Conservation (phyloP, 2,329 filamentous ascomycete species). For the Aspergillus sp. region DNA sequence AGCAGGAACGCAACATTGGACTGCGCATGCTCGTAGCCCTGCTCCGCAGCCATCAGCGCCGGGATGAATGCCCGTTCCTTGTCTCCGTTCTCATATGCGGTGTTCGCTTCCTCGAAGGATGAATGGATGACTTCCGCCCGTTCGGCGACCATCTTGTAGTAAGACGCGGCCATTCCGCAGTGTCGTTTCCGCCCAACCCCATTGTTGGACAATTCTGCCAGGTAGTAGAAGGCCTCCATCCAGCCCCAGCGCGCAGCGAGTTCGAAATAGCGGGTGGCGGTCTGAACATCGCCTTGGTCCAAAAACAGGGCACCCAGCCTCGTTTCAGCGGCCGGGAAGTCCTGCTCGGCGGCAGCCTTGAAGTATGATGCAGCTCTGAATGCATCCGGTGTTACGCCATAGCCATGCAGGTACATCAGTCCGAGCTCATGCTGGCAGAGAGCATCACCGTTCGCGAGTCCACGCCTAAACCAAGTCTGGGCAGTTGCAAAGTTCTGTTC, state of each 20-base stretch:
- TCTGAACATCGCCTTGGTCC: conserved; percentile 80
- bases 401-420: conserved; percentile 77
- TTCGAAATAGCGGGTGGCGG: conserved; percentile 84
- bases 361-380: conserved; percentile 74
- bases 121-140: conserved; percentile 72
- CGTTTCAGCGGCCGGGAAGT: conserved; percentile 77
- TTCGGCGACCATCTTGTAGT: conserved; percentile 80
- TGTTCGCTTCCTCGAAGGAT: conserved; percentile 79
- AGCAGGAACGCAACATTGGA: conserved; percentile 87
- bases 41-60: conserved; percentile 86
- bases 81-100: conserved; percentile 77
- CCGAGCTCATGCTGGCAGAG: conserved; percentile 84
- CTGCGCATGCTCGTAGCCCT: conserved; percentile 86
- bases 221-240: conserved; percentile 88
- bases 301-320: conserved; percentile 81
- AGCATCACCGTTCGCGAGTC: conserved; percentile 72
- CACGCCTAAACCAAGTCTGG: conserved; percentile 79
- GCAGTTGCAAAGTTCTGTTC: conserved; percentile 76
- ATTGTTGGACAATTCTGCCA: conserved; percentile 81
- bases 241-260: conserved; percentile 78
- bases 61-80: conserved; percentile 76
- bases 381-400: conserved; percentile 70
- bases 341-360: conserved; percentile 76
- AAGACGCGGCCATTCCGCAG: conserved; percentile 73
- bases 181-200: conserved; percentile 78